phyloP scores from a whole-genome alignment of 352 stramenopile genomes.

The Phytophthora tubulina region DNA sequence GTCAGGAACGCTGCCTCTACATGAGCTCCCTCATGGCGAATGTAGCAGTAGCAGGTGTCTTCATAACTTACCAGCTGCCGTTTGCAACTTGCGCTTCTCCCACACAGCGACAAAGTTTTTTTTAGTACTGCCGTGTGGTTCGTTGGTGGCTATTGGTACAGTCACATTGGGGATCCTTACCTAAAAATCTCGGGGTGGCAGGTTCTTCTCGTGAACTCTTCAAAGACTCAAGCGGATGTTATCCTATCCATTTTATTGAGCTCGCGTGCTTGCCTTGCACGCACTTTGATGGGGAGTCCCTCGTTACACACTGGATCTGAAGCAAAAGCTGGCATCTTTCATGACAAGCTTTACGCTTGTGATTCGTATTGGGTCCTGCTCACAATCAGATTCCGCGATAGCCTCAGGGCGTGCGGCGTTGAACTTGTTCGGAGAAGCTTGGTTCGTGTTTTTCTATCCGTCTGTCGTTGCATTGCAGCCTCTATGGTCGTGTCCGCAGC shows the following conservation, averaged over 20 bases:
- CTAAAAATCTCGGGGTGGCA: conserved; percentile 22
- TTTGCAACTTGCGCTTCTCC: conserved; percentile 4
- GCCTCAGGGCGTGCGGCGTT: conserved; percentile 3
- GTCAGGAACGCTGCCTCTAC: conserved; percentile 15
- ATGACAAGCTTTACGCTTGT: conserved; percentile 7
- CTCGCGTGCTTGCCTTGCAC: conserved; percentile 19
- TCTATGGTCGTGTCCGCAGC: conserved; percentile 22
- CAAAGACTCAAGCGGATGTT: conserved; percentile 1
- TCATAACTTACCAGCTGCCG: not conserved
- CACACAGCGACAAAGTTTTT: not conserved
- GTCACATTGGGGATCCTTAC: not conserved
- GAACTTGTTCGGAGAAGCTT: conserved; percentile 17
- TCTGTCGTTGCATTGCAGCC: conserved; percentile 34
- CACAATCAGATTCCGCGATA: conserved; percentile 13
- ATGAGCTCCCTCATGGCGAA: conserved; percentile 8
- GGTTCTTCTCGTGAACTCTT: conserved; percentile 19
- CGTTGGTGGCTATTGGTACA: not conserved
- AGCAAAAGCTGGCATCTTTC: conserved; percentile 3
- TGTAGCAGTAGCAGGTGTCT: conserved; percentile 3
- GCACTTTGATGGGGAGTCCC: conserved; percentile 21
- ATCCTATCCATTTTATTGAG: conserved; percentile 21
- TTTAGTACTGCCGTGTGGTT: not conserved
- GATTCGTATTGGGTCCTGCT: conserved; percentile 3
- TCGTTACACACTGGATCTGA: conserved; percentile 21
- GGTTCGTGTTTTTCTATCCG: conserved; percentile 23